phyloP scores from a whole-genome alignment of 169 alveolate genomes.

The Eimeria maxima region DNA sequence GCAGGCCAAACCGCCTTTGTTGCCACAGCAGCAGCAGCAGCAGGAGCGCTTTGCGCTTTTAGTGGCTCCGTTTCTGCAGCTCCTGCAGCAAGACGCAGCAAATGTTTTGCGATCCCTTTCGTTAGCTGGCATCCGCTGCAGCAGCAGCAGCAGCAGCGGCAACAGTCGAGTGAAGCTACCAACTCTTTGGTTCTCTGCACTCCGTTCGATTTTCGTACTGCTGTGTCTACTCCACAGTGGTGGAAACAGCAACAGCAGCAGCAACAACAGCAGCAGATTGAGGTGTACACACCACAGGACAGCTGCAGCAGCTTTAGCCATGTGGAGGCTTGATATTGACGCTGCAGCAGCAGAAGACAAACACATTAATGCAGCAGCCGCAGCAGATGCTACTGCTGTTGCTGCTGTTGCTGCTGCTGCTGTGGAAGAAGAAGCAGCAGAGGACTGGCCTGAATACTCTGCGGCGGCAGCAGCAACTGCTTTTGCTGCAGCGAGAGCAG shows the following conservation, averaged over 20 bases:
- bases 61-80: slow-evolving; percentile 45
- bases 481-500: slow-evolving; percentile 4
- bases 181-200: slow-evolving; percentile 14
- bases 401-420: slow-evolving; percentile 7
- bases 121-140: slow-evolving; percentile 30
- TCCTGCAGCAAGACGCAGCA: slow-evolving; percentile 37
- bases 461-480: background rate
- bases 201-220: background rate
- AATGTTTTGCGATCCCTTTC: slow-evolving; percentile 7
- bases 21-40: slow-evolving; percentile 24
- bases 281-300: background rate
- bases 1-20: background rate
- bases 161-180: slow-evolving; percentile 12
- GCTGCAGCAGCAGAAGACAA: background rate
- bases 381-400: slow-evolving; percentile 19
- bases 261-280: background rate
- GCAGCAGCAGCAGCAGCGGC: slow-evolving; percentile 44
- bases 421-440: slow-evolving; percentile 1
- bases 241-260: slow-evolving; percentile 1
- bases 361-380: slow-evolving; percentile 2
- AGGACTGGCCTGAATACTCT: background rate
- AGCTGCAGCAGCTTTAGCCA: background rate
- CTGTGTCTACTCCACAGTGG: slow-evolving; percentile 44
- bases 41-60: background rate
- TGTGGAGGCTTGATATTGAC: slow-evolving; percentile 10